Evolutionary conservation across 306 rosid species (phyloP), one percentile per base, ranked within the genome.

Genomic region (Vigna trinervia): DNA sequence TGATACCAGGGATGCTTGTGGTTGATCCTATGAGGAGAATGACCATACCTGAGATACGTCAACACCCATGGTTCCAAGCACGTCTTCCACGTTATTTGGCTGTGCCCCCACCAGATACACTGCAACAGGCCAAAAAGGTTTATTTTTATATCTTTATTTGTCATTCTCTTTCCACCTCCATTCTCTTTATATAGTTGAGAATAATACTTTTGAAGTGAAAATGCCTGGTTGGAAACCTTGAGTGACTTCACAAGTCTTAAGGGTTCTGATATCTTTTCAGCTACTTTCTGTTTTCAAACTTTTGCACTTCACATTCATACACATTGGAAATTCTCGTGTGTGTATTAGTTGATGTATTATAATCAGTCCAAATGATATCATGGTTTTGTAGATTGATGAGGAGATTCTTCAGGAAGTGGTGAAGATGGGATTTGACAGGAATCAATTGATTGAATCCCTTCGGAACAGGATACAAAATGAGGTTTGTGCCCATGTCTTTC

Each of bases 31-130:
- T 92, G 93, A 95, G 85, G 85, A 85, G 98, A 76, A 79, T 95
- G 87, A 88, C 96, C 57, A 92, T 95, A 63, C 96, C 98, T 53
- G 97, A 95, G 85, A 95, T 95, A 75, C 96, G 98, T 39, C 92
- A 92, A 67, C 98, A 95, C 68, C 85, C 68, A 36, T 95, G 98
- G 98, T 95, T 95, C 84, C 96, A 89, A 86, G 88, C 93, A 48
- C 97, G 84, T 85, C 97, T 95, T 78, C 97, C 98, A 0, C 97
- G 96, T 56, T 95, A 95, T 81, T 86, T 95, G 82, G 98, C 97
- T 14, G 96, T 95, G 61, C 88, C 97, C 30, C 97, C 98, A 9
- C 92, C 95, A 19, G 95, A 91, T 83, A 87, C 95, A 52, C 22
- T 85, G 80, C 93, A 87, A 65, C 97, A 90, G 81, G 92, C 92